These are phyloP conservation scores for Zymoseptoria ardabiliae DNA, from an alignment of 2,329 filamentous ascomycete genomes.

Conservation along the genomic window DNA sequence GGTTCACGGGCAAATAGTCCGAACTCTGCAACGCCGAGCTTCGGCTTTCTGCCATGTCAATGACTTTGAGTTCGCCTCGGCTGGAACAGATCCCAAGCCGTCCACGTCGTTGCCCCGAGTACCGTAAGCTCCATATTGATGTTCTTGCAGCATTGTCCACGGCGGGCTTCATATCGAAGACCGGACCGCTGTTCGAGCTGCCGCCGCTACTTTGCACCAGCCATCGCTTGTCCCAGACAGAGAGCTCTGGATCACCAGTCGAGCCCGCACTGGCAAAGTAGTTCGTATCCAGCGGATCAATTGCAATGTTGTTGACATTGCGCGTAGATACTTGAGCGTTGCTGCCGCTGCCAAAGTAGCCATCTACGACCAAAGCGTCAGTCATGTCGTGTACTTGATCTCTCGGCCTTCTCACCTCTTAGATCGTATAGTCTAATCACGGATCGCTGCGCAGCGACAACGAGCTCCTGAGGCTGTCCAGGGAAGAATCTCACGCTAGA, in stretches of 20 bases:
- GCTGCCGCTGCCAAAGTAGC: conserved; percentile 15
- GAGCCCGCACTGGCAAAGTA: conserved; percentile 74
- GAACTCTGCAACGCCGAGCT: conserved; percentile 9
- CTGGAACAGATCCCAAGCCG: conserved; percentile 53
- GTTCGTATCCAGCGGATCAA: conserved; percentile 73
- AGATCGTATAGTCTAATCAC: conserved; percentile 72
- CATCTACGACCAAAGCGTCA: conserved; percentile 12
- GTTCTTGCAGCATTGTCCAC: conserved; percentile 43
- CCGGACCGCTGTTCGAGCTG: conserved; percentile 48
- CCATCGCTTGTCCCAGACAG: conserved; percentile 68
- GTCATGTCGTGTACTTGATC: not conserved
- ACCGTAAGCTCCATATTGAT: conserved; percentile 56
- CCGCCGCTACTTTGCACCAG: conserved; percentile 35
- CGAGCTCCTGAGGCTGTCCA: conserved; percentile 64
- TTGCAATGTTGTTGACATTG: conserved; percentile 61
- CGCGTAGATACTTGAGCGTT: conserved; percentile 45
- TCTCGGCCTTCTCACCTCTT: conserved; percentile 47
- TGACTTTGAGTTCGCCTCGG: conserved; percentile 49
- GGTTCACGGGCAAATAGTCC: conserved; percentile 20
- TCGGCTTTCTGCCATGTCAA: conserved; percentile 25
- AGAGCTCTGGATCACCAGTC: conserved; percentile 64
- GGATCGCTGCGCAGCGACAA: conserved; percentile 68
- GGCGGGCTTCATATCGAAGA: conserved; percentile 51
- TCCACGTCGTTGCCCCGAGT: conserved; percentile 51
- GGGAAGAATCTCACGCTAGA: conserved; percentile 78